Evolutionary conservation across 208 protist genomes (phyloP).

Genomic region (Leishmania aethiopica): DNA sequence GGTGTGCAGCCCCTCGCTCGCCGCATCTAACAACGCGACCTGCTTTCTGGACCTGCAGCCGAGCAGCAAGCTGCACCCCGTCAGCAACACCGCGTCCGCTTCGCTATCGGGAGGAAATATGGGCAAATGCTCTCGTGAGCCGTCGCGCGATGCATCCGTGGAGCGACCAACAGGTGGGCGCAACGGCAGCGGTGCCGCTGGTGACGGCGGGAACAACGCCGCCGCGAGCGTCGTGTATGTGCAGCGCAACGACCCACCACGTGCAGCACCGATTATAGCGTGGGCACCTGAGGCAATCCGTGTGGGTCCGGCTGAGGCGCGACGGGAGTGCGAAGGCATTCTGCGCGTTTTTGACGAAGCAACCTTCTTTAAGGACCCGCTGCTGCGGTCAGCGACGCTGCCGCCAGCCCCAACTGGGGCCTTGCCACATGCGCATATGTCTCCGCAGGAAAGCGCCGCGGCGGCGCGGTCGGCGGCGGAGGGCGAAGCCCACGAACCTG

Average conservation of each 20-base stretch:
- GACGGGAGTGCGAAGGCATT: slow-evolving; percentile 31
- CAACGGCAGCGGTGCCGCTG: background rate
- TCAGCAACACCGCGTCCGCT: background rate
- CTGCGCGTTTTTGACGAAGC: slow-evolving; percentile 51
- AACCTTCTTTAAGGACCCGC: slow-evolving; percentile 38
- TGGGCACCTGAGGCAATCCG: slow-evolving; percentile 57
- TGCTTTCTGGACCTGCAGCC: slow-evolving; percentile 7
- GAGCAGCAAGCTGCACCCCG: background rate
- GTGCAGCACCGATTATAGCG: slow-evolving; percentile 55
- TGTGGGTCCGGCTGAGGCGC: slow-evolving; percentile 37
- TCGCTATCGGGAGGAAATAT: background rate
- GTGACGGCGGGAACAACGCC: background rate
- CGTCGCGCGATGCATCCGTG: background rate
- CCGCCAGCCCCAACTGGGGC: background rate
- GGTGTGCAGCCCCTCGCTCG: background rate
- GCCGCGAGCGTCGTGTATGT: slow-evolving; percentile 17
- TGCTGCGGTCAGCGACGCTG: background rate
- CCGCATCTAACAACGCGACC: background rate
- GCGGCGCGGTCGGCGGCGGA: background rate
- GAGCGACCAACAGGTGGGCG: background rate
- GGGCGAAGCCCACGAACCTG: background rate
- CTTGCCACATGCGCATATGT: background rate
- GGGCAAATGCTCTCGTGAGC: background rate
- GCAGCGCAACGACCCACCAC: slow-evolving; percentile 26
- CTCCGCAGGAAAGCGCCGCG: background rate